phyloP scores from a whole-genome alignment of 441 rosid species.

The Isatis lusitanica region DNA sequence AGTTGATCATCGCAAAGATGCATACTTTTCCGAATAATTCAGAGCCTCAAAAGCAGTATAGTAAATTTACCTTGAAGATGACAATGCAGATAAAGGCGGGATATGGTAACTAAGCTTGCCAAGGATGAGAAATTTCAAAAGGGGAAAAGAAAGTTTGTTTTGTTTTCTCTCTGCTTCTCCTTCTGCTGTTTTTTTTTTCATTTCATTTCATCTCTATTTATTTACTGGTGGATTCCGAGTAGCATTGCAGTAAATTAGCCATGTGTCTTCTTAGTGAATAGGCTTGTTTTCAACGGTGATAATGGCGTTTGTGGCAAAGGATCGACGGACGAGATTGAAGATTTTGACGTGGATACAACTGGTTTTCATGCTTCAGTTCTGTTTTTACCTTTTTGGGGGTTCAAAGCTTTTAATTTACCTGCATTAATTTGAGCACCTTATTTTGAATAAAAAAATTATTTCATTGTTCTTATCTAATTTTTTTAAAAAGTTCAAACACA shows the following conservation, averaged over 20 bases:
- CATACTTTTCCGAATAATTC: not conserved
- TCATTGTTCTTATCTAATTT: slow-evolving; percentile 1
- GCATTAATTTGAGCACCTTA: slow-evolving; percentile 14
- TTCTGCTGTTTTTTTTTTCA: not conserved
- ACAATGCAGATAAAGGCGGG: slow-evolving; percentile 1
- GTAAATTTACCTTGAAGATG: not conserved
- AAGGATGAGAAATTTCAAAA: not conserved
- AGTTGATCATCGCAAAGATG: not conserved
- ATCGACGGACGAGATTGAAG: slow-evolving; percentile 22
- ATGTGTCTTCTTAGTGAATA: slow-evolving; percentile 19
- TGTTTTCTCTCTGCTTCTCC: too few relatives aligned
- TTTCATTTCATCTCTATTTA: slow-evolving; percentile 7
- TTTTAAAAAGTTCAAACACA: not conserved
- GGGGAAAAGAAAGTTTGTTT: not conserved
- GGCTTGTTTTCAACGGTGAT: slow-evolving; percentile 1
- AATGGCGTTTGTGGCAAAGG: slow-evolving; percentile 5
- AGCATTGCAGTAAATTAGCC: slow-evolving; percentile 1
- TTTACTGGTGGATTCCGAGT: not conserved
- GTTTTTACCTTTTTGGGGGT: slow-evolving; percentile 2
- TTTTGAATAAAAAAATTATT: not conserved
- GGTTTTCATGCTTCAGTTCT: slow-evolving; percentile 3
- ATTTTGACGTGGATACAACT: slow-evolving; percentile 30
- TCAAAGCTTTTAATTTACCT: slow-evolving; percentile 30
- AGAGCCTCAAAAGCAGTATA: not conserved
- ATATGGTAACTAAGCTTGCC: not conserved